phyloP scores from a whole-genome alignment of 176 grass and related monocot species.

The Elymus sibiricus region DNA sequence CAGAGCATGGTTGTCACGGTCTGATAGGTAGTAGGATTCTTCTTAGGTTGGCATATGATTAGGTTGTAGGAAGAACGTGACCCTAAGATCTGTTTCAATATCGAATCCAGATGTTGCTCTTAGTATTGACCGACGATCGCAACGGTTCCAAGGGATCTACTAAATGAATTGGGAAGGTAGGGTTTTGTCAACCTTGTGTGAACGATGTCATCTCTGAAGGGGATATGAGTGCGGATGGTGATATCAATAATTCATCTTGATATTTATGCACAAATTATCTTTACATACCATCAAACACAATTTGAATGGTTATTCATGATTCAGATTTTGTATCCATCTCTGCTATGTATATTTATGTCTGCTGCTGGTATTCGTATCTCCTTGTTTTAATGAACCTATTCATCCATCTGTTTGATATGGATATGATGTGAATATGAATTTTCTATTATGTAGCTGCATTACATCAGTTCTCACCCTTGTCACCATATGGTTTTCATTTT shows the following conservation, averaged over 20 bases:
- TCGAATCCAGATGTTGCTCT: not conserved
- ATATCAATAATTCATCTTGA: not conserved
- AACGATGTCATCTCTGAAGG: not conserved
- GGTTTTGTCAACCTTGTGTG: not conserved
- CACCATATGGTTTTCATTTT: not conserved
- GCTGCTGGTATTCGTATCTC: not conserved
- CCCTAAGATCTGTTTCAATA: not conserved
- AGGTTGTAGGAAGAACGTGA: not conserved
- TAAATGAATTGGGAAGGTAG: not conserved
- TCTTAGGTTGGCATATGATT: not conserved
- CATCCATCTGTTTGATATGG: not conserved
- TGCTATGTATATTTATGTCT: not conserved
- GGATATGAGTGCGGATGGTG: not conserved
- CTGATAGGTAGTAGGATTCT: not conserved
- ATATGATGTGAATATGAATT: not conserved
- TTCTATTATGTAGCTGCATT: too few species aligned
- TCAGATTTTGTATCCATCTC: constrained; percentile 2
- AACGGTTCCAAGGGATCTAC: not conserved
- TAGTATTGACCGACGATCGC: not conserved
- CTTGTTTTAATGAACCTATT: not conserved
- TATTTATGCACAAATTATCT: not conserved
- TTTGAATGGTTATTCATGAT: not conserved
- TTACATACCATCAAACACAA: not conserved
- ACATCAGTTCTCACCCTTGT: too few species aligned
- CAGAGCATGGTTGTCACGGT: not conserved